Evolutionary conservation across 345 rosid species (phyloP), one percentile per base, ranked within the genome.

Genomic region (Camelina hispida): DNA sequence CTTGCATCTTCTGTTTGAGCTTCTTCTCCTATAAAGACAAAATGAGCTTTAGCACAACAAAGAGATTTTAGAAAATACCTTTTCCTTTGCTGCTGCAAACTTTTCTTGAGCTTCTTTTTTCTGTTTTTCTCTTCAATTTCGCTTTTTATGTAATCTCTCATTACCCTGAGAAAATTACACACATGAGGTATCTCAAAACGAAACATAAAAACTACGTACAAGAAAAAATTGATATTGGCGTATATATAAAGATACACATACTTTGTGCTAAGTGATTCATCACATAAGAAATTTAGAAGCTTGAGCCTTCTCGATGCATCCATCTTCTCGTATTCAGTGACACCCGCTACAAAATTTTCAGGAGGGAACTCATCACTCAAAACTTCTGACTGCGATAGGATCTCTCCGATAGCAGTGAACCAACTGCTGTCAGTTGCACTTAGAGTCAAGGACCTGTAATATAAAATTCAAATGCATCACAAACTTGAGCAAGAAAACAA

Each of bases 1-100:
- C 82, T 50, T 77, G 85, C 67, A 87, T 55, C 81, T 87, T 80
- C 81, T 81, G 85, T 74, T 78, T 93, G 68, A 89, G 77, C 5
- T 52, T 78, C 74, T 83, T 91, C 76, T 87, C 92, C 96, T 91
- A 81, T 3, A 47, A 44, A 61, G 3, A 71, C 4, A 25, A 18
- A 61, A 61, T 3, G 0, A 72, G 50, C 16, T 32, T 30, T 43
- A 69, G 59, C 25, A 3, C 28, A 28, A 2, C 22, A 22, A 34
- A 44, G 25, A 69, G 65, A 48, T 16, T 60, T 32, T 3, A 63
- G 15, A 30, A 38, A 16, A 42, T 70, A 57, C 47, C 47, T 60
- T 60, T 60, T 38, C 16, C 20, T 80, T 93, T 43, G 85, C 89
- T 54, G 81, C 88, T 76, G 70, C 55, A 78, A 82, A 40, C 15